Evolutionary conservation across 768 basidiomycete species (phyloP).

Genomic region (Tylopilus balloui): DNA sequence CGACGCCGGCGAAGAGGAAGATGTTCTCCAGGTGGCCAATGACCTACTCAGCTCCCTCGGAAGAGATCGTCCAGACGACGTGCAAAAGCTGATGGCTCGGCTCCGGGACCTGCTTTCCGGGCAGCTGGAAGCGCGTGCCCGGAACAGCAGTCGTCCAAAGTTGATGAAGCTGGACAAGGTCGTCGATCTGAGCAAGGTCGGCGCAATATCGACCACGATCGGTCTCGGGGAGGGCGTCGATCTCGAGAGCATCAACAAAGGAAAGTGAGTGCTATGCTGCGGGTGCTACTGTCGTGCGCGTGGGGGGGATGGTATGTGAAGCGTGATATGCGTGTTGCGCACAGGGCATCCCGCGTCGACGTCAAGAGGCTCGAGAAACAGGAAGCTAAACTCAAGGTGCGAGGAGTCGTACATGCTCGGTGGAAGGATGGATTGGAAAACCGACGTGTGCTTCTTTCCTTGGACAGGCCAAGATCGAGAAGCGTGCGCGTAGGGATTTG

Average conservation of each 20-base stretch:
- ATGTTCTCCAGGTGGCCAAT: conserved; percentile 72
- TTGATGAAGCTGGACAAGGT: conserved; percentile 78
- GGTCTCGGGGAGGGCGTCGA: conserved; percentile 80
- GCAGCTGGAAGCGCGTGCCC: conserved; percentile 53
- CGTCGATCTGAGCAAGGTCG: conserved; percentile 81
- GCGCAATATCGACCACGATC: conserved; percentile 73
- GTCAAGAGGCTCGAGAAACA: conserved; percentile 95
- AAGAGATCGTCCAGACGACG: conserved; percentile 50
- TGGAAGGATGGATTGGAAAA: not conserved
- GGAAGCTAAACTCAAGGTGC: conserved; percentile 89
- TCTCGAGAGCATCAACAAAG: conserved; percentile 89
- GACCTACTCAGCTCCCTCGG: conserved; percentile 75
- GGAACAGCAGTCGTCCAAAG: conserved; percentile 58
- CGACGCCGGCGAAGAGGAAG: conserved; percentile 85
- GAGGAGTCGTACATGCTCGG: not conserved
- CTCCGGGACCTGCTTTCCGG: conserved; percentile 63
- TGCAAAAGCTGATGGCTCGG: conserved; percentile 63
- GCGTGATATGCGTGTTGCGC: conserved; percentile 11
- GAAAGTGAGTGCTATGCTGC: conserved; percentile 56
- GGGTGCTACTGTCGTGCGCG: conserved; percentile 2
- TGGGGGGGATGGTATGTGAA: not conserved
- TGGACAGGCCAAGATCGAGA: conserved; percentile 89
- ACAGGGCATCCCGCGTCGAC: conserved; percentile 85
- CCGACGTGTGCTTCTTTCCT: not conserved
- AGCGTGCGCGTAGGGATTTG: conserved; percentile 81